A percentile compares a stretch with the other conserved stretches of the same genome.
Conservation (phyloP, 768 basidiomycete species). For the Panaeolus papilionaceus region DNA sequence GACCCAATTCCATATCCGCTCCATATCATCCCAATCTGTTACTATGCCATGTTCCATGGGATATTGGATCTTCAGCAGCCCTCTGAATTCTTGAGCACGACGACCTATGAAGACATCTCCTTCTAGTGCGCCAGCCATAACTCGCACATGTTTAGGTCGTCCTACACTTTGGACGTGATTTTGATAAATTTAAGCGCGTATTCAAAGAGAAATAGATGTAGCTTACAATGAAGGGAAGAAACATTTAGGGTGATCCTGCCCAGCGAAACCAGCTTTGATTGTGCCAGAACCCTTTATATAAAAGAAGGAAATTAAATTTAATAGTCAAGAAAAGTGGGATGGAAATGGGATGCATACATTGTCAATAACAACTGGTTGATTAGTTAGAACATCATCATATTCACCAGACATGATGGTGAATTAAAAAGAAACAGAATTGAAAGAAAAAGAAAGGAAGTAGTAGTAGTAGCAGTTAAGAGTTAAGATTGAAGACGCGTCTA, state of each 20-base stretch:
- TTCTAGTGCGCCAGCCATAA: constrained; percentile 97
- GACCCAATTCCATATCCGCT: constrained; percentile 98
- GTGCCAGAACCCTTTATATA: constrained; percentile 88
- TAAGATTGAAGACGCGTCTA: constrained; percentile 3
- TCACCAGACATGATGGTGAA: constrained; percentile 73
- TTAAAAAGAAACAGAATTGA: constrained; percentile 18
- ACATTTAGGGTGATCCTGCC: constrained; percentile 98
- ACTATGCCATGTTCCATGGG: constrained; percentile 99
- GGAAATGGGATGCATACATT: constrained; percentile 71
- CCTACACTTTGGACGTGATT: constrained; percentile 70
- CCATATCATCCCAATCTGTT: constrained; percentile 99
- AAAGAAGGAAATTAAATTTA: constrained; percentile 31
- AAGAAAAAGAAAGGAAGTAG: constrained; percentile 8
- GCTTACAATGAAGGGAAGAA: constrained; percentile 99
- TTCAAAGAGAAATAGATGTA: constrained; percentile 30
- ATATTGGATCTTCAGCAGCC: constrained; percentile 96
- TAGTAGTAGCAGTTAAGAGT: background rate
- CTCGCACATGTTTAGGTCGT: constrained; percentile 94
- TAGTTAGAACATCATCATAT: constrained; percentile 94
- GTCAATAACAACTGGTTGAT: constrained; percentile 99
- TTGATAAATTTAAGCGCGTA: constrained; percentile 32
- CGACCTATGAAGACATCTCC: constrained; percentile 96
- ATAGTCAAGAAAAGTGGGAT: constrained; percentile 18
- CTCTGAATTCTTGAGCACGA: constrained; percentile 94
- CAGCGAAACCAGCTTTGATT: constrained; percentile 99